phyloP scores from a whole-genome alignment of 805 yeast species.

The Metschnikowia lochheadii region DNA sequence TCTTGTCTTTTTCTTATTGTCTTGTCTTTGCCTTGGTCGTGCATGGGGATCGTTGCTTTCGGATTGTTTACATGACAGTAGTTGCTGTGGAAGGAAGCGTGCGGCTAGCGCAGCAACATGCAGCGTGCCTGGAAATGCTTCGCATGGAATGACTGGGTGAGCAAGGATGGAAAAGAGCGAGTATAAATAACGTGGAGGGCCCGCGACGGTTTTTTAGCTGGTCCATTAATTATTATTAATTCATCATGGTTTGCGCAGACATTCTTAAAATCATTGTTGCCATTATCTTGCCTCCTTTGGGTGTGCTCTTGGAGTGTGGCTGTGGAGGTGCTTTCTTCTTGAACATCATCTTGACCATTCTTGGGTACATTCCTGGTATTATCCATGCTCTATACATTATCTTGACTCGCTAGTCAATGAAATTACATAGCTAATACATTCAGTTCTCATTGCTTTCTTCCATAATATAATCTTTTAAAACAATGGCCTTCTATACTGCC shows the following conservation, averaged over 20 bases:
- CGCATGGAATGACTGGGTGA: constrained; percentile 1
- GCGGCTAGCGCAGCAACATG: constrained; percentile 2
- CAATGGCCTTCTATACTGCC: too few relatives aligned
- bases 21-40: too few relatives aligned
- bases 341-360: constrained; percentile 60
- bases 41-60: neutral
- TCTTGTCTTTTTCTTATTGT: too few relatives aligned
- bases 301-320: constrained; percentile 59
- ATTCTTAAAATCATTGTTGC: constrained; percentile 51
- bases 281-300: constrained; percentile 55
- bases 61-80: neutral
- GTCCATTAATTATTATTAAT: too few relatives aligned
- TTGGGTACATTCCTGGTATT: constrained; percentile 76
- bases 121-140: constrained; percentile 1
- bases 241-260: constrained; percentile 43
- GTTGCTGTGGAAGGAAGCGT: neutral
- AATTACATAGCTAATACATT: neutral
- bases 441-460: too few relatives aligned
- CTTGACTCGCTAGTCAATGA: constrained; percentile 17
- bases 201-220: neutral
- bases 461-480: too few relatives aligned
- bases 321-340: constrained; percentile 41
- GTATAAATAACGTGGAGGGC: neutral
- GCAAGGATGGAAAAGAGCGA: neutral
- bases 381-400: constrained; percentile 61